A percentile compares a stretch with the other conserved stretches of the same genome.
phyloP scores from a whole-genome alignment of 2,329 filamentous ascomycete genomes.

The Colletotrichum eremochloae region DNA sequence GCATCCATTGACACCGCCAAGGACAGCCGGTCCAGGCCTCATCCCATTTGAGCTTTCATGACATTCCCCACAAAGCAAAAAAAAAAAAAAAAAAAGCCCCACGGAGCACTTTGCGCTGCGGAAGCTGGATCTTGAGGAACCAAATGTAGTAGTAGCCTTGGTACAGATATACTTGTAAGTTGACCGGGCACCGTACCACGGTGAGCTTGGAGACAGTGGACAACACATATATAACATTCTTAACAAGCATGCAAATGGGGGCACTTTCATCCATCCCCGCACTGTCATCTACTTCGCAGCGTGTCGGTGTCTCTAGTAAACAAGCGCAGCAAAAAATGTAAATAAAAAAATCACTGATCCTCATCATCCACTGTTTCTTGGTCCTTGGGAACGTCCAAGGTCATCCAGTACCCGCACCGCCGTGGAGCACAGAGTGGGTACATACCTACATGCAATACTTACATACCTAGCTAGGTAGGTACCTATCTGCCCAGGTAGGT shows the following conservation, averaged over 20 bases:
- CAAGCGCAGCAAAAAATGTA: background rate
- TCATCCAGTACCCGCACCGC: background rate
- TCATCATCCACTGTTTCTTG: background rate
- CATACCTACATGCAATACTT: no score
- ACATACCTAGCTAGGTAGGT: no score
- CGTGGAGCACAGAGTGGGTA: background rate
- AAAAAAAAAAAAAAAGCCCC: slow-evolving; percentile 8
- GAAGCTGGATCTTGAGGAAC: background rate
- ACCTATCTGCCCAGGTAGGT: no score
- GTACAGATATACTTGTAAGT: no score
- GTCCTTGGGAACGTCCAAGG: background rate
- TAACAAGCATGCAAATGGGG: background rate
- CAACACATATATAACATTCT: no score
- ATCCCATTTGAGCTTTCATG: slow-evolving; percentile 28
- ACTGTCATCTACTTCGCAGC: background rate
- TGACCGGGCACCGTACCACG: no score
- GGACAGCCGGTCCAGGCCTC: slow-evolving; percentile 17
- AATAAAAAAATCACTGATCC: background rate
- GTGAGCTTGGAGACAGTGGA: background rate
- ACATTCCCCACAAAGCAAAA: slow-evolving; percentile 33
- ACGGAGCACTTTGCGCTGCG: background rate
- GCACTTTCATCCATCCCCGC: background rate
- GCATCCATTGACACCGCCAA: no score
- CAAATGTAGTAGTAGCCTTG: no score
- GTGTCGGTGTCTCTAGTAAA: slow-evolving; percentile 4